Base-by-base conservation (phyloP, 2,329 filamentous ascomycete genomes). In the Diaporthe citri region DNA sequence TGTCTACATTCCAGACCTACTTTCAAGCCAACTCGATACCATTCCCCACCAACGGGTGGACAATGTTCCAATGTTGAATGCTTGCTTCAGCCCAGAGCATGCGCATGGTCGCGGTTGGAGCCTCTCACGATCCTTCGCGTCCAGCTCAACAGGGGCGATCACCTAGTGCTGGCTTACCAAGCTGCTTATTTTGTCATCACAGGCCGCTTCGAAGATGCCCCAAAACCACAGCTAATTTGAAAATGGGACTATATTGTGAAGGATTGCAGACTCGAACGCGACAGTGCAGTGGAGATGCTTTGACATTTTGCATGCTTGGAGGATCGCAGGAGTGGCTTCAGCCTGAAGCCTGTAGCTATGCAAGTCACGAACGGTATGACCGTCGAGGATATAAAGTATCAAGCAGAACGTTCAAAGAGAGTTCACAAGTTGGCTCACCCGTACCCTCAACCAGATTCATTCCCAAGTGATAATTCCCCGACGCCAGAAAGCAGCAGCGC, bases 171-270 rank as follows among this genome's bases (percentile, higher is more conserved):
- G 31, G 62, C 62, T 67, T 51, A 67, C 43, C 62, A 67, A 51
- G 62, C 43, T 67, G 43, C 28, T 34, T 51, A 36, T 31, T 51
- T 67, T 51, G 62, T 67, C 43, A 67, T 51, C 62, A 67, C 12
- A 36, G 20, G 43, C 28, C 20, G 41, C 8, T 10, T 25, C 31
- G 6, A 67, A 22, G 17, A 62, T 7, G 6, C 4, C 25, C 22
- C 20, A 48, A 66, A 51, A 22, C 41, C 25, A 9, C 20, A 66
- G 17, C 17, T 20, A n/a, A 20, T 43, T 48, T 28, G 15, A 48
- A 2, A 20, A 51, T n/a, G 13, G 25, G 39, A 31, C 36, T 28
- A 66, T 4, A 51, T 4, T 20, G 9, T 10, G 39, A 41, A 43
- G 48, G 51, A 22, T 57, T 57, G 15, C n/a, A 70, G 25, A 43